Evolutionary conservation across 2,329 filamentous ascomycete species (phyloP).

Genomic region (Fusarium anguioides): DNA sequence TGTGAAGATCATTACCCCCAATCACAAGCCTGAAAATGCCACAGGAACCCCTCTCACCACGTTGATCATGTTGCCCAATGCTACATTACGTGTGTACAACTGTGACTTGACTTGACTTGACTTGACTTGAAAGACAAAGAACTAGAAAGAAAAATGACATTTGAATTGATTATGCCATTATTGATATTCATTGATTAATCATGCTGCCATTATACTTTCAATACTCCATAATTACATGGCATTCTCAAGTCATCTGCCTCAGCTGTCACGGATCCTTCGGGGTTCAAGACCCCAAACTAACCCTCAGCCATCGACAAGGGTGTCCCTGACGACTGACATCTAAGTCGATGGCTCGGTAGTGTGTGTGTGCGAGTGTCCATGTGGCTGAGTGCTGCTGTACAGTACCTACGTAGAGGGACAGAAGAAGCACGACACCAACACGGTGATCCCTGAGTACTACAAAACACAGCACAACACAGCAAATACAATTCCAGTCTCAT

Average conservation of each 20-base stretch:
- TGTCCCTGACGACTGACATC: constrained; percentile 25
- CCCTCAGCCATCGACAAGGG: constrained; percentile 18
- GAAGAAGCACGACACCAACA: background rate
- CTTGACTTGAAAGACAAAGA: too few relatives aligned
- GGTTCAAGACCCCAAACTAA: constrained; percentile 25
- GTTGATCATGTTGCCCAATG: constrained; percentile 33
- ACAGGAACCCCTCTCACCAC: constrained; percentile 13
- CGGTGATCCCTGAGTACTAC: background rate
- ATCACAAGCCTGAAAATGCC: constrained; percentile 1
- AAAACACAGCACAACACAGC: background rate
- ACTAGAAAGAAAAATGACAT: background rate
- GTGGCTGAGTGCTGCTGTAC: constrained; percentile 26
- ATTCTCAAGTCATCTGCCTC: constrained; percentile 23
- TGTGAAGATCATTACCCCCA: constrained; percentile 30
- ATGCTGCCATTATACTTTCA: background rate
- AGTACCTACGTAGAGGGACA: too few relatives aligned
- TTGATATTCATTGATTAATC: too few relatives aligned
- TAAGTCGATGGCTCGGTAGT: constrained; percentile 1
- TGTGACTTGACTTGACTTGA: background rate
- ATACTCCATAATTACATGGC: background rate
- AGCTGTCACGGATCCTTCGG: constrained; percentile 43
- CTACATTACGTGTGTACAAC: constrained; percentile 8
- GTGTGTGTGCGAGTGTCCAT: constrained; percentile 25
- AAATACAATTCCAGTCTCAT: constrained; percentile 9
- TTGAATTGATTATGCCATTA: too few relatives aligned